These are phyloP conservation scores for Globisporangium apiculatum DNA, from an alignment of 352 stramenopile species.

Conservation along the genomic window DNA sequence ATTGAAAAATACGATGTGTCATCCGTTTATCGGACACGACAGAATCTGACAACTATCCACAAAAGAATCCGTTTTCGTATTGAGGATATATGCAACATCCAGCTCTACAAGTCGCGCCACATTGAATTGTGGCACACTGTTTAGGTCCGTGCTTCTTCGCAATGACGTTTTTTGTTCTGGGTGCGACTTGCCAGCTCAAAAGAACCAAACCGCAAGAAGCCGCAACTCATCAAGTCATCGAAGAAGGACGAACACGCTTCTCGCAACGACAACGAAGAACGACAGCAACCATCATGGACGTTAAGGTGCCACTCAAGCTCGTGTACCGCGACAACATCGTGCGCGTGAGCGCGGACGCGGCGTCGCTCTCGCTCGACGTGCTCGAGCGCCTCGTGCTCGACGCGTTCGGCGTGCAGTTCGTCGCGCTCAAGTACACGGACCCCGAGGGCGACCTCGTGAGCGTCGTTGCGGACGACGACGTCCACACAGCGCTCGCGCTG, in stretches of 20 bases:
- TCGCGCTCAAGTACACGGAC: constrained; percentile 79
- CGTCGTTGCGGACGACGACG: constrained; percentile 57
- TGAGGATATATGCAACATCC: no score
- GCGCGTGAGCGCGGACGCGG: constrained; percentile 56
- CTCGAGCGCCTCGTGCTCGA: constrained; percentile 42
- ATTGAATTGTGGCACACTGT: no score
- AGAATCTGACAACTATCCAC: no score
- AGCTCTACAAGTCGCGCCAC: no score
- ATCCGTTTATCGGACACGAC: no score
- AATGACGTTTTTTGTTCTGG: no score
- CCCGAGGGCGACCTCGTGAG: constrained; percentile 59
- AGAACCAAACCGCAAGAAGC: neutral
- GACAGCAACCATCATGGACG: neutral
- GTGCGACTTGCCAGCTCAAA: no score
- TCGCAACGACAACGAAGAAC: neutral
- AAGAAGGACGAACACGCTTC: neutral
- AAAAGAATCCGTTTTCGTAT: no score
- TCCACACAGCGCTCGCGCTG: constrained; percentile 49
- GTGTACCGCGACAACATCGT: constrained; percentile 71
- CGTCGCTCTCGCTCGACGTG: constrained; percentile 30
- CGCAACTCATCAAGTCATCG: neutral
- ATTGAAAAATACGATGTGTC: no score
- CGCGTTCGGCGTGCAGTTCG: constrained; percentile 42
- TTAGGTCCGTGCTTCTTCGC: no score
- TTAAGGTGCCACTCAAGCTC: constrained; percentile 60